These are phyloP conservation scores for Closterium sp. DNA, from an alignment of 139 green algal species.

Conservation along the genomic window DNA sequence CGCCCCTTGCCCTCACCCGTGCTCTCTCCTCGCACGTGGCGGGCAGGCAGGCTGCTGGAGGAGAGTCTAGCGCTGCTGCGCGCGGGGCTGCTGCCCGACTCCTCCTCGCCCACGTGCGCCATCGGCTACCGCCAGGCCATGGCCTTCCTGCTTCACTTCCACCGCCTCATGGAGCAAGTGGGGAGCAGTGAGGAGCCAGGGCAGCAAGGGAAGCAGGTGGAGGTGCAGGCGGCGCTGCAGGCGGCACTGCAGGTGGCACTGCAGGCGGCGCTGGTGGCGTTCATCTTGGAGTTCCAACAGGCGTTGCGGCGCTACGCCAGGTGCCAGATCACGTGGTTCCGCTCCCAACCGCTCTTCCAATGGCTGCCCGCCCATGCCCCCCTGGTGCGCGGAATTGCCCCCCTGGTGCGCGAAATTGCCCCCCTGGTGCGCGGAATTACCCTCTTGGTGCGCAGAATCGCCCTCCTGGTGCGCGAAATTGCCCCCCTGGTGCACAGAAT, in stretches of 20 bases:
- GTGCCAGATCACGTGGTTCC: slow-evolving; percentile 39
- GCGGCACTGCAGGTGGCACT: no score
- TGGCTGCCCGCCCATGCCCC: slow-evolving; percentile 1
- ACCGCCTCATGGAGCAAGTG: background rate
- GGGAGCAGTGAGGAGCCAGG: background rate
- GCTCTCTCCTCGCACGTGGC: no score
- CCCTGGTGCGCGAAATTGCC: background rate
- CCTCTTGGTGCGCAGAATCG: no score
- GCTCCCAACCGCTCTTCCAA: slow-evolving; percentile 21
- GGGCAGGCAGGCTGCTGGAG: no score
- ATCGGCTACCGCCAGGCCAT: slow-evolving; percentile 49
- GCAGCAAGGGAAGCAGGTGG: background rate
- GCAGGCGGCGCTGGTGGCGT: background rate
- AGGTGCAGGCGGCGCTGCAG: no score
- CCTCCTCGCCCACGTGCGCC: slow-evolving; percentile 17
- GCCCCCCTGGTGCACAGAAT: no score
- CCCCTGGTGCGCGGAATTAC: background rate
- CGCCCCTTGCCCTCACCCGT: no score
- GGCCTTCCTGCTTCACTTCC: background rate
- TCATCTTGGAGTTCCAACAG: background rate
- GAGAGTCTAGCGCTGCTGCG: no score
- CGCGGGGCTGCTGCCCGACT: no score
- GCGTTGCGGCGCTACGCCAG: slow-evolving; percentile 13
- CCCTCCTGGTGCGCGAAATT: background rate
- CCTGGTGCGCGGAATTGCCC: background rate